A percentile compares a stretch with the other conserved stretches of the same genome.
These are phyloP conservation scores for Neospora caninum DNA, from an alignment of 169 alveolate species.

Conservation along the genomic window DNA sequence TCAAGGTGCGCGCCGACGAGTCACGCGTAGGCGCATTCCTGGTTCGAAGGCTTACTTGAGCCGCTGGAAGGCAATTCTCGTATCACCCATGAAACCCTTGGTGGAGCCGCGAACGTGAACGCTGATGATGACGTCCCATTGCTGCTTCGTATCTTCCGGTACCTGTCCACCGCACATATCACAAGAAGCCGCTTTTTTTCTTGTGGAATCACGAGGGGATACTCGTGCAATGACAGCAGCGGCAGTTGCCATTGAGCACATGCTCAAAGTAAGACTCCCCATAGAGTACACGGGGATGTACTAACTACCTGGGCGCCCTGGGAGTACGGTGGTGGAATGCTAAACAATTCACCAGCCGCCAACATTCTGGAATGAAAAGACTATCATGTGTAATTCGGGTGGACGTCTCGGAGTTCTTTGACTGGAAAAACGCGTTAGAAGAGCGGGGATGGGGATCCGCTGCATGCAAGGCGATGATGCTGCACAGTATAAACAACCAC, in stretches of 20 bases:
- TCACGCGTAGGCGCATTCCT: too few species aligned
- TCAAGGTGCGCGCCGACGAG: too few species aligned
- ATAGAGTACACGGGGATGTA: too few species aligned
- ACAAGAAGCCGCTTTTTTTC: neutral
- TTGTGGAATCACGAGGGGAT: neutral
- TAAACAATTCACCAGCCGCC: too few species aligned
- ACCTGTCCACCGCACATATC: slow-evolving; percentile 64
- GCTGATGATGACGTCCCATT: slow-evolving; percentile 84
- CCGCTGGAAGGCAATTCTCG: slow-evolving; percentile 78
- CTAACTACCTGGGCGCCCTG: too few species aligned
- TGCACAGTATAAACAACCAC: too few species aligned
- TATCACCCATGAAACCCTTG: slow-evolving; percentile 60
- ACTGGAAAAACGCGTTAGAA: neutral
- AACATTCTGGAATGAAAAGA: too few species aligned
- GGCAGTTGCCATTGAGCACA: neutral
- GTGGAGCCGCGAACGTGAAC: slow-evolving; percentile 73
- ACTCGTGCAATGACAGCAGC: neutral
- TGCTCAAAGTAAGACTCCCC: neutral
- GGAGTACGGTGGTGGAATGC: too few species aligned
- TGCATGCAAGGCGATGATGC: too few species aligned
- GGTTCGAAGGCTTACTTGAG: slow-evolving; percentile 43
- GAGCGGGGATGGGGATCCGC: too few species aligned
- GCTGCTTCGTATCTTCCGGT: slow-evolving; percentile 80
- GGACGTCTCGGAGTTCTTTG: neutral
- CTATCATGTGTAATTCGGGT: too few species aligned